A percentile compares a stretch with the other conserved stretches of the same genome.
Conservation (phyloP, 768 basidiomycete genomes). For the Grammothele lineata region DNA sequence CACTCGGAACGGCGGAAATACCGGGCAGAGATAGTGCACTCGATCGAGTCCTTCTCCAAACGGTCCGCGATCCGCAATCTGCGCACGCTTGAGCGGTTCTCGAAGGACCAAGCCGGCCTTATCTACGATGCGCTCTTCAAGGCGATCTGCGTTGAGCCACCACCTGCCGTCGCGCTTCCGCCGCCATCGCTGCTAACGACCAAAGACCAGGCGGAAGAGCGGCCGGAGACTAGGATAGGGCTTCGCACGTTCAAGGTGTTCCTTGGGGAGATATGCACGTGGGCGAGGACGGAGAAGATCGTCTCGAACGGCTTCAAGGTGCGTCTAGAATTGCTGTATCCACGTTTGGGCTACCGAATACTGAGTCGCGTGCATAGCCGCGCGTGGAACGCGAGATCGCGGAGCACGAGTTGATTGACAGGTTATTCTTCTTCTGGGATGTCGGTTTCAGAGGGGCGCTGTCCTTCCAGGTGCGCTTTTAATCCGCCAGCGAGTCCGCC, state of each 20-base stretch:
- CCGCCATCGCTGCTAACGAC: constrained; percentile 48
- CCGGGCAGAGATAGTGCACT: constrained; percentile 85
- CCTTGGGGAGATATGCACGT: constrained; percentile 88
- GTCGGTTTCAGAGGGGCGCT: constrained; percentile 72
- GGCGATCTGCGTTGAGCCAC: constrained; percentile 74
- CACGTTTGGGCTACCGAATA: neutral
- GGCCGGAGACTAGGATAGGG: constrained; percentile 87
- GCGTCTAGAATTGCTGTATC: constrained; percentile 2
- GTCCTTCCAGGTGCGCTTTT: constrained; percentile 75
- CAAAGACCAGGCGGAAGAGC: constrained; percentile 59
- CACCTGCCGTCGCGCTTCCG: constrained; percentile 44
- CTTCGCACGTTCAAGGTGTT: constrained; percentile 84
- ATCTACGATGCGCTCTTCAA: constrained; percentile 93
- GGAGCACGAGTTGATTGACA: constrained; percentile 93
- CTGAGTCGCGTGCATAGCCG: constrained; percentile 45
- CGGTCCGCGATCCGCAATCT: constrained; percentile 88
- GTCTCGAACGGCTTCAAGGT: constrained; percentile 92
- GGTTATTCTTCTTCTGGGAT: constrained; percentile 96
- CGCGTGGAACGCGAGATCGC: constrained; percentile 86
- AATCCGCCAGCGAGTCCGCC: too few species aligned
- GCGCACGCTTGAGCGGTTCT: constrained; percentile 71
- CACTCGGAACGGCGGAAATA: constrained; percentile 79
- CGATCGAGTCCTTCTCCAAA: constrained; percentile 92
- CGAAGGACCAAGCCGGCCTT: constrained; percentile 81
- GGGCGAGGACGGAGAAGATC: constrained; percentile 93